These are phyloP conservation scores for Suhomyces bribrorum DNA, from an alignment of 1,139 yeast species.

Conservation along the genomic window DNA sequence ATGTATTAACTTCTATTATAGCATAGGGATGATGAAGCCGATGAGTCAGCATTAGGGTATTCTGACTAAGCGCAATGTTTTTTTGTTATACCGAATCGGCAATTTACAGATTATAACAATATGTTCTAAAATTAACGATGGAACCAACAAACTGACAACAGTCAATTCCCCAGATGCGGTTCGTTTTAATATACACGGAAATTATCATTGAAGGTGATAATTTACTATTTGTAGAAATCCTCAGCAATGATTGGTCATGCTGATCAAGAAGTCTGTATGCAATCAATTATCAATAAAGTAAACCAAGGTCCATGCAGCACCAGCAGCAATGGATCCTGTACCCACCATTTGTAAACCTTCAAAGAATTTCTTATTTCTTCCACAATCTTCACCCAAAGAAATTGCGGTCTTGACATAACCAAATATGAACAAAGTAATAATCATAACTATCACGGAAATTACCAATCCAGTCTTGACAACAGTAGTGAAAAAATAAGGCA, in stretches of 20 bases:
- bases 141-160: background rate
- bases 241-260: conserved; percentile 7
- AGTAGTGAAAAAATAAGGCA: conserved; percentile 75
- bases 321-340: conserved; percentile 95
- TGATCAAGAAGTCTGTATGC: conserved; percentile 1
- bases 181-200: background rate
- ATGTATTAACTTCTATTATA: too few species aligned
- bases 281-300: conserved; percentile 57
- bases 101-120: background rate
- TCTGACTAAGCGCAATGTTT: background rate
- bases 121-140: background rate
- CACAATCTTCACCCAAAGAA: conserved; percentile 79
- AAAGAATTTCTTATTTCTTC: conserved; percentile 56
- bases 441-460: conserved; percentile 78
- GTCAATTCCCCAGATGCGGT: background rate
- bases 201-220: background rate
- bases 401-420: conserved; percentile 84
- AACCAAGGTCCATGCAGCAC: conserved; percentile 94
- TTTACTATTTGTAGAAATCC: conserved; percentile 1
- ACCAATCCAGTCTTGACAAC: conserved; percentile 77
- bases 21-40: too few species aligned
- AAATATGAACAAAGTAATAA: conserved; percentile 78
- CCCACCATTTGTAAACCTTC: conserved; percentile 92
- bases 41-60: background rate
- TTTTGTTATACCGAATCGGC: background rate